Conservation (phyloP, 2,329 filamentous ascomycete genomes). For the Colletotrichum ledebouriae region DNA sequence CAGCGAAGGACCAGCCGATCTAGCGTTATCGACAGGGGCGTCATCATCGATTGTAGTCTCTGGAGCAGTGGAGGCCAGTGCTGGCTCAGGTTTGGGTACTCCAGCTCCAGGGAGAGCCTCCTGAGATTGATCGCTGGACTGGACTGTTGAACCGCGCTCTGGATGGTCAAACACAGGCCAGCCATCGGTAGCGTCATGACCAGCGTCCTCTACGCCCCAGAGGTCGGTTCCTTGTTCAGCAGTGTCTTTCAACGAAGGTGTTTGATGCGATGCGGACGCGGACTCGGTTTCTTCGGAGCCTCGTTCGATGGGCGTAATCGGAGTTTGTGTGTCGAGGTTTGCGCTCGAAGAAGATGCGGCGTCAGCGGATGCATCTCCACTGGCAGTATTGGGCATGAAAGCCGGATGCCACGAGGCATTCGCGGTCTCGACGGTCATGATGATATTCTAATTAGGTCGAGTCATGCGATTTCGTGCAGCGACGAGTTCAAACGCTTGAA, state of each 20-base stretch:
- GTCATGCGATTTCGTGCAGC: slow-evolving; percentile 30
- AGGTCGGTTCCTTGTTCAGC: not conserved
- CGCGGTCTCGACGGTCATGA: slow-evolving; percentile 55
- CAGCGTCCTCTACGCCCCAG: slow-evolving; percentile 26
- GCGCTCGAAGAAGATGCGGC: slow-evolving; percentile 13
- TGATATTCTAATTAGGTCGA: slow-evolving; percentile 44
- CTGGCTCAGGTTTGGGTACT: not conserved
- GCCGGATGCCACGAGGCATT: slow-evolving; percentile 58
- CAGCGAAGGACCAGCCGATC: slow-evolving; percentile 28
- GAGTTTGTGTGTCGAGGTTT: slow-evolving; percentile 12
- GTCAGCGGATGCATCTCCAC: slow-evolving; percentile 40
- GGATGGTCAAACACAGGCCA: slow-evolving; percentile 45
- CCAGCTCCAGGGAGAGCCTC: not conserved
- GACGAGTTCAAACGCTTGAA: slow-evolving; percentile 36
- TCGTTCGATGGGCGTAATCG: slow-evolving; percentile 2
- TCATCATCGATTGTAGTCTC: slow-evolving; percentile 3
- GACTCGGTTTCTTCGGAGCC: slow-evolving; percentile 20
- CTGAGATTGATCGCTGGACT: slow-evolving; percentile 6
- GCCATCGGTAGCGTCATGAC: slow-evolving; percentile 43
- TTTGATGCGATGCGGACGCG: not conserved
- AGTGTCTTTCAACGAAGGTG: slow-evolving; percentile 1
- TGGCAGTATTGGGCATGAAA: slow-evolving; percentile 53
- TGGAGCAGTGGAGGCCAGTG: not conserved
- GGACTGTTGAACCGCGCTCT: not conserved
- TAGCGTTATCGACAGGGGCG: slow-evolving; percentile 14